Evolutionary conservation across 2,329 filamentous ascomycete genomes (phyloP), one percentile per base, ranked within the genome.

Genomic region (Fusarium camptoceras): DNA sequence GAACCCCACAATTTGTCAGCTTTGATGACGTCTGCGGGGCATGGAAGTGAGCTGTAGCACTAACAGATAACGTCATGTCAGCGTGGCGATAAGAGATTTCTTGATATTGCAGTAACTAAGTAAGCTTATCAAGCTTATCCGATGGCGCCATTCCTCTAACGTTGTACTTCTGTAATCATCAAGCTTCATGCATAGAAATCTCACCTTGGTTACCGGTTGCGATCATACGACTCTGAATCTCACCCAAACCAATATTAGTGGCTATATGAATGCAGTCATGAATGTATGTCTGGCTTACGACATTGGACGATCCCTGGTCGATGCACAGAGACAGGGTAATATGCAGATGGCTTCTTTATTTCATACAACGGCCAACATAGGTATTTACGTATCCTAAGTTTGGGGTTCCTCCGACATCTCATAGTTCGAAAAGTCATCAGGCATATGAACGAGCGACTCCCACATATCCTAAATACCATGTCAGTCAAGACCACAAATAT

Each of bases 401-500:
- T 47, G 58, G 8, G 10, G 37, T 1, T 28, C 61, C 2, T 69
- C 54, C 2, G 31, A 30, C 41, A 68, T 54, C 3, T 69, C 65
- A 3, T 65, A 64, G 8, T 60, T 44, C 2, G 55, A 64, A 3
- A 68, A 42, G 0, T 69, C 65, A 5, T 69, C 65, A 1, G 65
- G 65, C 37, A 68, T 69, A 16, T 68, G 65, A 2, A 68, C 59
- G 11, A 68, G 47, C 3, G 65, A 64, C 18, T 68, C 65, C 65
- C 65, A 68, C 30, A 60, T 68, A 37, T 68, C 65, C 65, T 68
- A 7, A 0, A 37, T 8, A 14, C 1, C 12, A 11, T 0, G 4
- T 67, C 7, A 67, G 64, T 31, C 3, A 4, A n/a, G 1, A 3
- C 1, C 10, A 4, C 27, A 4, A 20, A 14, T 24, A 5, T 1